A percentile compares a stretch with the other conserved stretches of the same genome.
These are phyloP conservation scores for Calonectria hawksworthii DNA, from an alignment of 2,329 filamentous ascomycete species.

Conservation along the genomic window DNA sequence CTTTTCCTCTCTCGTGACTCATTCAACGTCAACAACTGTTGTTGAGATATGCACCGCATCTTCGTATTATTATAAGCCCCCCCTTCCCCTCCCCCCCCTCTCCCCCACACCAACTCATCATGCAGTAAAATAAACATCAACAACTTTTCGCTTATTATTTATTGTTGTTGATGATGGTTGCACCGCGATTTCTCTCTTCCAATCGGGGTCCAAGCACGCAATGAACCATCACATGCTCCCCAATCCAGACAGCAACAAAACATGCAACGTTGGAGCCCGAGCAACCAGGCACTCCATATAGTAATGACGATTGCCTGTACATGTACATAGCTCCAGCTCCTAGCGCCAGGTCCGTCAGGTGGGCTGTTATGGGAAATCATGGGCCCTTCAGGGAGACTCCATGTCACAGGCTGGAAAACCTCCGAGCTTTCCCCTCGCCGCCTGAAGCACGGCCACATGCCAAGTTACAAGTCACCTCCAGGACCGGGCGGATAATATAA, in stretches of 20 bases:
- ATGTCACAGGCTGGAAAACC: neutral
- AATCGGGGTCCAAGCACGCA: neutral
- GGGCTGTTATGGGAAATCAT: slow-evolving; percentile 4
- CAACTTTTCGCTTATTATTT: slow-evolving; percentile 22
- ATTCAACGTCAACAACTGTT: neutral
- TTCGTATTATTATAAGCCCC: slow-evolving; percentile 9
- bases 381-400: neutral
- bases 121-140: slow-evolving; percentile 41
- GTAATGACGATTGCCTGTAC: neutral
- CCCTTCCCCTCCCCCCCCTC: neutral
- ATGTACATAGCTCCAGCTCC: neutral
- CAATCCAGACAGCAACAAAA: neutral
- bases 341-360: neutral
- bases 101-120: slow-evolving; percentile 36
- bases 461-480: neutral
- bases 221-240: neutral
- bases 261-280: neutral
- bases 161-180: slow-evolving; percentile 13
- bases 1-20: neutral
- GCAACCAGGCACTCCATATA: neutral
- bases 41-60: neutral
- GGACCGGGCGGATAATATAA: neutral
- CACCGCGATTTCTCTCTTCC: neutral
- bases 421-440: neutral
- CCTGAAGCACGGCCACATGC: slow-evolving; percentile 2